phyloP scores from a whole-genome alignment of 1,284 basidiomycete species.

The Pseudozyma tsukubaensis region DNA sequence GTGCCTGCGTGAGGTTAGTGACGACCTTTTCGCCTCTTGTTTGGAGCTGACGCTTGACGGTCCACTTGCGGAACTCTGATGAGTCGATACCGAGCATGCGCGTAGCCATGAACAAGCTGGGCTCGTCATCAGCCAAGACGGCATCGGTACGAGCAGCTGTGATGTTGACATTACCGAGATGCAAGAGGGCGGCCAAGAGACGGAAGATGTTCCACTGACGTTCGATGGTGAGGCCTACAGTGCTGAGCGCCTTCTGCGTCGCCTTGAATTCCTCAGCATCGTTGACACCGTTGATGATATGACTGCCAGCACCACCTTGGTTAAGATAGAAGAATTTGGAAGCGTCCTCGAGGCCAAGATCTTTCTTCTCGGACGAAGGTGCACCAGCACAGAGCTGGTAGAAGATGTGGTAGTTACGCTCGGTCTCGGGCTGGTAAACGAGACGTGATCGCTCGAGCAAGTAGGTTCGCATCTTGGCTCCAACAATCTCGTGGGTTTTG shows the following conservation, averaged over 20 bases:
- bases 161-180: conserved; percentile 95
- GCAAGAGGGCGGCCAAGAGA: conserved; percentile 89
- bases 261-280: conserved; percentile 93
- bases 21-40: conserved; percentile 96
- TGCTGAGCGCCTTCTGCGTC: conserved; percentile 93
- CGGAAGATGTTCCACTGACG: conserved; percentile 98
- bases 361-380: conserved; percentile 92
- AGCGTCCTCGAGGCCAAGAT: conserved; percentile 88
- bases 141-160: conserved; percentile 84
- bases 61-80: conserved; percentile 99
- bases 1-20: conserved; percentile 83
- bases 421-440: conserved; percentile 90
- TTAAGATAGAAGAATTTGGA: conserved; percentile 89
- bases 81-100: conserved; percentile 89
- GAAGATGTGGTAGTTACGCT: conserved; percentile 99
- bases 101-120: conserved; percentile 83
- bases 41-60: conserved; percentile 94
- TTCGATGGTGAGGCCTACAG: conserved; percentile 95
- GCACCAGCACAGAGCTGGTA: conserved; percentile 99
- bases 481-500: conserved; percentile 92
- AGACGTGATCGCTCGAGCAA: conserved; percentile 95
- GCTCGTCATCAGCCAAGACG: conserved; percentile 84
- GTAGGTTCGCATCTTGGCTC: conserved; percentile 96
- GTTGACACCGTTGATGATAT: conserved; percentile 86
- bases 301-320: conserved; percentile 90